Evolutionary conservation across 2,329 filamentous ascomycete species (phyloP).

Genomic region (Alternaria longipes): DNA sequence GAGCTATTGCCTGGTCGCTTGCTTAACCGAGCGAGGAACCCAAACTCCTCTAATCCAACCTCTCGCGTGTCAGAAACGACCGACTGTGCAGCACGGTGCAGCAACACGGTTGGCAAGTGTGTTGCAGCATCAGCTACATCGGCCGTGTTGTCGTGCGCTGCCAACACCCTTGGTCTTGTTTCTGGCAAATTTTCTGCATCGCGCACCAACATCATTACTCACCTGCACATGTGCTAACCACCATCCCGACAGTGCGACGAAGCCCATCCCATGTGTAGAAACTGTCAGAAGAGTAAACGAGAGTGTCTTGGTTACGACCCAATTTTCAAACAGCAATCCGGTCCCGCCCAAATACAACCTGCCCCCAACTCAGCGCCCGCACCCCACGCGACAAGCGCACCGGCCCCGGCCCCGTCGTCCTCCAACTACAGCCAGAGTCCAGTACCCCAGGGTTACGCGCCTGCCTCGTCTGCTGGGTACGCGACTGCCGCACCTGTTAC

Average conservation of each 20-base stretch:
- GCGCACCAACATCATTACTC: conserved; percentile 13
- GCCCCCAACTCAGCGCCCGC: conserved; percentile 63
- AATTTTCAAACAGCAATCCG: conserved; percentile 79
- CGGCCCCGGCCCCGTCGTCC: conserved; percentile 44
- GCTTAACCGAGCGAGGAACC: conserved; percentile 49
- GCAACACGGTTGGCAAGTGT: neutral
- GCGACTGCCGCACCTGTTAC: conserved; percentile 45
- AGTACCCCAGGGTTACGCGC: conserved; percentile 55
- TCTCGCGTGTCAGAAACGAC: conserved; percentile 10
- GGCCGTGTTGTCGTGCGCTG: neutral
- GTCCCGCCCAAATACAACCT: conserved; percentile 76
- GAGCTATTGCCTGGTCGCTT: conserved; percentile 27
- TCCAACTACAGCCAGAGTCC: conserved; percentile 50
- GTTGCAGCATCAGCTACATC: neutral
- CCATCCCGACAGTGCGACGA: conserved; percentile 82
- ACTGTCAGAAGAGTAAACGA: conserved; percentile 88
- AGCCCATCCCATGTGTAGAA: conserved; percentile 88
- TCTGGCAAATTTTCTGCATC: conserved; percentile 6
- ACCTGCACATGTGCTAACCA: conserved; percentile 38
- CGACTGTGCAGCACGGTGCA: neutral
- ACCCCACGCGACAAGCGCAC: conserved; percentile 43
- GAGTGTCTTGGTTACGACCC: conserved; percentile 88
- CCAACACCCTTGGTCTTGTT: neutral
- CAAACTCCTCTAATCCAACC: conserved; percentile 33
- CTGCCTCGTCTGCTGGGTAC: conserved; percentile 55